Evolutionary conservation across 2,329 filamentous ascomycete genomes (phyloP), one percentile per base, ranked within the genome.

Genomic region (Colletotrichum kahawae): DNA sequence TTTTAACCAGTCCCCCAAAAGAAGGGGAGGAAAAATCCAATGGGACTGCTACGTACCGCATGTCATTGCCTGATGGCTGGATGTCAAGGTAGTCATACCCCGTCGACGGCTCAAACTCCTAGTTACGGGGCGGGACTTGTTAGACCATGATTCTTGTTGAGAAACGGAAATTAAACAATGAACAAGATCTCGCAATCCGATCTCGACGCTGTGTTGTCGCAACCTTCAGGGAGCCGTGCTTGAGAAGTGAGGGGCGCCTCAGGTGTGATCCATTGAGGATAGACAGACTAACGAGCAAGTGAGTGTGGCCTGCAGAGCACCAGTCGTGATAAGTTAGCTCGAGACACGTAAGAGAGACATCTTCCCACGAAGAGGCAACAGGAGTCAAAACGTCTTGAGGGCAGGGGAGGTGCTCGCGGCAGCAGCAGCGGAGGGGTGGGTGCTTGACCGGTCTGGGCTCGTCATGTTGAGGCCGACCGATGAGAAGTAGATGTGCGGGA

Each of bases 61-160:
- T 89, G 81, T 91, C 89, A 87, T 81, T 83, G 36, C 85, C 81
- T 79, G 87, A 85, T 67, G 86, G 82, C 70, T 85, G 86, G 79
- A 90, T 85, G 69, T 89, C 88, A 81, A 90, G 85, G 80, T 90
- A 91, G 79, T 90, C 88, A 81, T 90, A 84, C 82, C 87, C 88
- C 79, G 88, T 85, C 82, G 89, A 88, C 82, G 88, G 85, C 83
- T 89, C 87, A 84, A 89, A 90, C 81, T 90, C 89, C 88, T 90
- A 85, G 82, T 86, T 79, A 78, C 82, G 77, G 77, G 77, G 66
- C 70, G 70, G 71, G n/a, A 77, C 56, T 65, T 60, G 79, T 82
- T 78, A 83, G 79, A 78, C 75, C 70, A 67, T 74, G 51, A 27
- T 48, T 71, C 43, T 71, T 57, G 31, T 33, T 34, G 27, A 67